Evolutionary conservation across 257 asterid genomes (phyloP).

Genomic region (Solanum raphanifolium): DNA sequence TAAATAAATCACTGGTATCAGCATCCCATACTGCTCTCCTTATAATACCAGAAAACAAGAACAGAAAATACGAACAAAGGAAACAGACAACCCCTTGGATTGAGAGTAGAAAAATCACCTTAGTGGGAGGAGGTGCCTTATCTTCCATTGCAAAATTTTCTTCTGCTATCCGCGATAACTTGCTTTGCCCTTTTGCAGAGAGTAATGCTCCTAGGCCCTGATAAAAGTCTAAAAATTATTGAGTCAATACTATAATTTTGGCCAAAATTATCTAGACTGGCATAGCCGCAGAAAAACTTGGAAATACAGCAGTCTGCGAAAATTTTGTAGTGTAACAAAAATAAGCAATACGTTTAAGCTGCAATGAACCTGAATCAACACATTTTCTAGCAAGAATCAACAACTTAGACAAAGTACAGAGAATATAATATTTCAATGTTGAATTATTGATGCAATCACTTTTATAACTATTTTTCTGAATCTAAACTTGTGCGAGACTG

Average conservation of each 20-base stretch:
- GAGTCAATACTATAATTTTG: conserved; percentile 7
- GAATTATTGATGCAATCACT: not conserved
- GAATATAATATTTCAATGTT: not conserved
- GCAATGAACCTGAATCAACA: not conserved
- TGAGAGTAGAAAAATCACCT: conserved; percentile 37
- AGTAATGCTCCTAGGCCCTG: conserved; percentile 64
- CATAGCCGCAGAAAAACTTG: not conserved
- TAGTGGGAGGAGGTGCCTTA: conserved; percentile 31
- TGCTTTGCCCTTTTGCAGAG: conserved; percentile 56
- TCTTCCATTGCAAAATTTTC: conserved; percentile 61
- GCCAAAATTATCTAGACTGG: not conserved
- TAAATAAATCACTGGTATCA: not conserved
- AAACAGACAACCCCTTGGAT: not conserved
- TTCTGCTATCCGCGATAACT: conserved; percentile 56
- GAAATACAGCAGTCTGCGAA: not conserved
- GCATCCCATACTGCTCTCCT: not conserved
- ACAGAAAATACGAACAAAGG: not conserved
- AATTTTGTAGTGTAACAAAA: not conserved
- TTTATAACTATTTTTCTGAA: not conserved
- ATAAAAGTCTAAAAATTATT: conserved; percentile 38
- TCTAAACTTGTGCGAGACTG: not conserved
- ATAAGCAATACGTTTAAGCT: not conserved
- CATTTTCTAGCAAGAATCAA: not conserved
- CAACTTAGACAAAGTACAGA: not conserved
- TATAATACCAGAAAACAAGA: not conserved